Conservation (phyloP, 2,329 filamentous ascomycete species). For the Apiospora rasikravindrae region DNA sequence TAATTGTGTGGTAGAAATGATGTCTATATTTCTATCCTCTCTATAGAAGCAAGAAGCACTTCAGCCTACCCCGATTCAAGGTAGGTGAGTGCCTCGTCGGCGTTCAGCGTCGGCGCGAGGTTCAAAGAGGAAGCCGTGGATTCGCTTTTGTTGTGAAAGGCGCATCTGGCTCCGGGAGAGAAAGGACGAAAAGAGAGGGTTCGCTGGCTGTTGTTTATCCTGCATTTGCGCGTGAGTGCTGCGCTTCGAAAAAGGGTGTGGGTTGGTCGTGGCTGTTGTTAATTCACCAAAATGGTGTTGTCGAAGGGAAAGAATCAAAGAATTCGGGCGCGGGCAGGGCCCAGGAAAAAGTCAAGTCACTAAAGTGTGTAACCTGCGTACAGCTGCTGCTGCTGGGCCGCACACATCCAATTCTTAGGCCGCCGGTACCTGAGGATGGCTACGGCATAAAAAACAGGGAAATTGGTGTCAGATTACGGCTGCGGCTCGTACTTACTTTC, state of each 20-base stretch:
- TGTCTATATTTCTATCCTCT: conserved; percentile 9
- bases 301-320: conserved; percentile 22
- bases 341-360: conserved; percentile 7
- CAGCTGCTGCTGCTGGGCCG: neutral
- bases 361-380: neutral
- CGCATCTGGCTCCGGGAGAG: conserved; percentile 65
- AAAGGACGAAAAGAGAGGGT: conserved; percentile 49
- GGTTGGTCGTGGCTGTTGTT: conserved; percentile 24
- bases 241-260: conserved; percentile 25
- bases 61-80: conserved; percentile 46
- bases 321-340: conserved; percentile 4
- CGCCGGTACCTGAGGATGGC: neutral
- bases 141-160: conserved; percentile 54
- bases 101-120: conserved; percentile 64
- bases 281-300: conserved; percentile 31
- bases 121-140: conserved; percentile 55
- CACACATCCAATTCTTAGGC: neutral
- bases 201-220: conserved; percentile 57
- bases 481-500: neutral
- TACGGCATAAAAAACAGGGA: conserved; percentile 6
- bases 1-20: neutral
- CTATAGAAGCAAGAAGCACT: conserved; percentile 11
- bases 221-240: conserved; percentile 54
- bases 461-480: neutral
- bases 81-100: conserved; percentile 57